Conservation (phyloP, 2,329 filamentous ascomycete species). For the Penicillium sp. region DNA sequence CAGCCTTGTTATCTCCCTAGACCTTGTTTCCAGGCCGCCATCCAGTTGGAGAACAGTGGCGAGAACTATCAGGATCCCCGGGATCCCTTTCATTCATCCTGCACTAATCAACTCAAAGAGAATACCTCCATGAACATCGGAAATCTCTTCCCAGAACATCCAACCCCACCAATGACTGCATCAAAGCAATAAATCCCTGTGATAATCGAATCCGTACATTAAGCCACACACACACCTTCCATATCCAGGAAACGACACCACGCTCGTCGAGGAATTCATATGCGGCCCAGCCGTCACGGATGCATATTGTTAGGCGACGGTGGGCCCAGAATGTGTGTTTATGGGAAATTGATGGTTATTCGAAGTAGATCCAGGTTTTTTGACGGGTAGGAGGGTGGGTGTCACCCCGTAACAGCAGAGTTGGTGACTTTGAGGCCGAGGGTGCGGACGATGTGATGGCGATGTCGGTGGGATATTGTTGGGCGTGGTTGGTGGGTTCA, state of each 20-base stretch:
- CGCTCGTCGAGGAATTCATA: slow-evolving; percentile 37
- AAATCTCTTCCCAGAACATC: slow-evolving; percentile 57
- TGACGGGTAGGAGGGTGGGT: slow-evolving; percentile 56
- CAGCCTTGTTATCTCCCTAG: slow-evolving; percentile 47
- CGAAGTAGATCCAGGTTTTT: slow-evolving; percentile 62
- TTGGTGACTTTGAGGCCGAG: slow-evolving; percentile 32
- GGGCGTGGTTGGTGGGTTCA: slow-evolving; percentile 37
- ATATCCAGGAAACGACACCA: slow-evolving; percentile 46
- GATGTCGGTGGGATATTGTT: slow-evolving; percentile 38
- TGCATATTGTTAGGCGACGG: not conserved
- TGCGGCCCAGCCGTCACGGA: slow-evolving; percentile 32
- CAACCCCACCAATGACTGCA: slow-evolving; percentile 56
- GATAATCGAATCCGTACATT: slow-evolving; percentile 58
- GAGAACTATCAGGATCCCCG: slow-evolving; percentile 31
- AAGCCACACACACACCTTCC: slow-evolving; percentile 38
- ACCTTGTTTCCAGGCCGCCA: slow-evolving; percentile 54
- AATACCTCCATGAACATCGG: slow-evolving; percentile 55
- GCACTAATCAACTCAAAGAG: slow-evolving; percentile 37
- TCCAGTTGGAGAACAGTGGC: slow-evolving; percentile 51
- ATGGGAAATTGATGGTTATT: slow-evolving; percentile 45
- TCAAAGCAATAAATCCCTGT: slow-evolving; percentile 61
- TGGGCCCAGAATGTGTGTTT: slow-evolving; percentile 30
- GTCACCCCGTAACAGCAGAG: slow-evolving; percentile 33
- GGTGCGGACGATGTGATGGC: slow-evolving; percentile 39
- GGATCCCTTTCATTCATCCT: not conserved